These are phyloP conservation scores for Colletotrichum eremochloae DNA, from an alignment of 2,329 filamentous ascomycete genomes.

Conservation along the genomic window DNA sequence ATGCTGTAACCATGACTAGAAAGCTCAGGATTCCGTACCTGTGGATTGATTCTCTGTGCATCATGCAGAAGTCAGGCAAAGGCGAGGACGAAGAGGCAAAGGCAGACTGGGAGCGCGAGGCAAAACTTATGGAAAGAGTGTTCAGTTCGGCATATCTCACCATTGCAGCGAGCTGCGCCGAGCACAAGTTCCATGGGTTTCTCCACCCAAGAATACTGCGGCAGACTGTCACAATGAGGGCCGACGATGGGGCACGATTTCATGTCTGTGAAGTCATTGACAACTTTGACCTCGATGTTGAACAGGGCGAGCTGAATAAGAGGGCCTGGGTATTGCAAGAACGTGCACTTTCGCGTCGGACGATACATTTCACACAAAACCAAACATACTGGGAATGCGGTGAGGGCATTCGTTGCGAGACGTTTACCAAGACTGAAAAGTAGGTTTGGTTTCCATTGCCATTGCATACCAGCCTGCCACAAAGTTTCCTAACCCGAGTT, in stretches of 20 bases:
- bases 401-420: constrained; percentile 51
- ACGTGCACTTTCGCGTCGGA: constrained; percentile 2
- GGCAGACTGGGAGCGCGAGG: not conserved
- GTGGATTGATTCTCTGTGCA: constrained; percentile 44
- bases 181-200: not conserved
- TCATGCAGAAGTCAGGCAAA: constrained; percentile 40
- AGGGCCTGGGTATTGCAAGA: constrained; percentile 22
- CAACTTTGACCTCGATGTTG: constrained; percentile 40
- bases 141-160: constrained; percentile 12
- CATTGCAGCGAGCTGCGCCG: constrained; percentile 8
- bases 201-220: not conserved
- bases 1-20: constrained; percentile 28
- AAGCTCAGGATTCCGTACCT: constrained; percentile 34
- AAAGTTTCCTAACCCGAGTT: not conserved
- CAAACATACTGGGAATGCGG: constrained; percentile 23
- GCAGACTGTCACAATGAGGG: not conserved
- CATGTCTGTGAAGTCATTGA: constrained; percentile 48
- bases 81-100: constrained; percentile 38
- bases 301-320: not conserved
- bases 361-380: not conserved
- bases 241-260: not conserved
- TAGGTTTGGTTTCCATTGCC: constrained; percentile 39
- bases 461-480: not conserved
- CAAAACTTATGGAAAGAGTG: constrained; percentile 21
- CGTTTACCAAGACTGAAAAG: constrained; percentile 50